Base-by-base conservation (phyloP, 129 eudicot genomes). In the Cynara cardunculus region DNA sequence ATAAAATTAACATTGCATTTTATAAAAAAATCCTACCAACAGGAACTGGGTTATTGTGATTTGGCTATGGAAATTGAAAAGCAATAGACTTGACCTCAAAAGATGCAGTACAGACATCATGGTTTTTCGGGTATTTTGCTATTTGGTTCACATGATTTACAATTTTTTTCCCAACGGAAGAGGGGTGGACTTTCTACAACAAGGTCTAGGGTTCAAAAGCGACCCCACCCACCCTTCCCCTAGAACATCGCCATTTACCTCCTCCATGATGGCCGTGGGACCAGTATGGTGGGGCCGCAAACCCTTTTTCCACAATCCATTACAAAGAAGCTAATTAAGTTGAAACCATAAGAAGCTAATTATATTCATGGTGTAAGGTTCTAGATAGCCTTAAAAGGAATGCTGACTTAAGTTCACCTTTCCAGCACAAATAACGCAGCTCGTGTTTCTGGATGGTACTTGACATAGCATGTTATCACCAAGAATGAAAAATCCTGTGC, bases 401-500 rank as follows among this genome's bases (percentile, higher is more conserved):
- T 78, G 53, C 8, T 0, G 24, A 66, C 6, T 61, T 18, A 80
- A 80, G 41, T 27, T 80, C 80, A 95, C 99, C 99, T 92, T 93
- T 83, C 97, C 97, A 34, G 97, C 85, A 84, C 99, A 95, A 16
- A 92, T 95, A 37, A 92, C 93, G 83, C 99, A 95, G 72, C 83
- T 90, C 14, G 97, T 86, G 86, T 88, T 92, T 79, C 94, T 88
- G 2, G 99, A 92, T 13, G 97, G 99, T 74, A 95, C 95, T 89
- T 95, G 85, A 82, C 99, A 95, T 39, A 95, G 87, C 97, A 92
- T 92, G 89, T 92, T 95, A 74, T 95, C 97, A 65, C 99, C 97
- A 32, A 95, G 83, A 62, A 95, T 90, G 85, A 95, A 95, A 86
- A 92, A 95, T 13, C 97, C 97, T 4, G 99, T 95, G 73, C 97